Base-by-base conservation (phyloP, 2,329 filamentous ascomycete species). In the Sclerotinia trifoliorum region DNA sequence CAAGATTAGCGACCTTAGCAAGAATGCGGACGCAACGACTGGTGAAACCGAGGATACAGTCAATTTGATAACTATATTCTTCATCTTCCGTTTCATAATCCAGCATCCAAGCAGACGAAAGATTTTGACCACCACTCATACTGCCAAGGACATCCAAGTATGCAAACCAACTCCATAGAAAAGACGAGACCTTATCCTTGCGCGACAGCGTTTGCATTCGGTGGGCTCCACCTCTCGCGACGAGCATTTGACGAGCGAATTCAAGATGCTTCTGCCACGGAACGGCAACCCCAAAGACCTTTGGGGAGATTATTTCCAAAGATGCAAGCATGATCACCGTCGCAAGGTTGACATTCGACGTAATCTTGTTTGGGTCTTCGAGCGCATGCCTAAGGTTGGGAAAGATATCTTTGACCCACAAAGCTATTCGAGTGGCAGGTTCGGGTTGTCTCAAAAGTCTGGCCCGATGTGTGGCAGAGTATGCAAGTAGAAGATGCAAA, bases 241-340 rank as follows among this genome's bases (percentile, higher is more conserved):
- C 82, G 74, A 94, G 93, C 73, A 96, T 86, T 73, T 90, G 86
- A 2, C 92, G 86, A 1, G 92, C 92, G 65, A 93, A 86, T 67
- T 87, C 86, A 1, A 96, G 83, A 78, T 96, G 92, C 64, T 85
- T 86, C 76, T 93, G 91, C 92, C 92, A 96, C 0, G 90, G 85
- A 65, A 94, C 90, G 0, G 87, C 84, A n/a, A 92, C 88, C 66
- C 90, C 91, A 75, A 95, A 94, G 0, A 90, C 90, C 68, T 89
- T 90, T 0, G 92, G 92, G 0, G 90, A 93, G 62, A 95, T 89
- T 68, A 95, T 94, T 75, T 95, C 91, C 26, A 95, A 82, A 1
- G 91, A 94, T 0, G 91, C 87, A 57, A 96, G 84, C 90, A 95
- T 93, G 71, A 96, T 93, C 10, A 92, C 90, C 0, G 91, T 92